phyloP scores from a whole-genome alignment of 495 filamentous ascomycete species.

The Penicillium taxi region DNA sequence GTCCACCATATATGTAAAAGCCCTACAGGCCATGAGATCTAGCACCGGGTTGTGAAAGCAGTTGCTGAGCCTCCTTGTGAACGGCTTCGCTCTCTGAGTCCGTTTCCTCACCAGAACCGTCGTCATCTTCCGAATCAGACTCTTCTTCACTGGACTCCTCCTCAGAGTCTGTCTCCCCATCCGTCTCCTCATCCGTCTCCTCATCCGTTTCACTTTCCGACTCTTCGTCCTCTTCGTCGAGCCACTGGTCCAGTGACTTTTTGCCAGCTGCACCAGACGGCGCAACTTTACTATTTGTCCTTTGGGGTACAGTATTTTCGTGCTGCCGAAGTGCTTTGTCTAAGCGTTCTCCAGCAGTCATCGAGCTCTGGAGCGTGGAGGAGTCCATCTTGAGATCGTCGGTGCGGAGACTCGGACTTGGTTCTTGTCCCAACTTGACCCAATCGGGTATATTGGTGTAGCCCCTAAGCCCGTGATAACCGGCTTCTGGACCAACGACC shows the following conservation, averaged over 20 bases:
- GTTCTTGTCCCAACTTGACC: conserved; percentile 74
- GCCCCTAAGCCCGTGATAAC: conserved; percentile 60
- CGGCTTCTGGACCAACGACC: conserved; percentile 67
- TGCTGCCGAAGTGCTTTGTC: conserved; percentile 47
- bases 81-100: conserved; percentile 28
- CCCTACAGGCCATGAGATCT: not conserved
- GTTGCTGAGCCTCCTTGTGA: conserved; percentile 18
- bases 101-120: conserved; percentile 35
- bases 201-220: conserved; percentile 41
- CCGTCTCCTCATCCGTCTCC: conserved; percentile 33
- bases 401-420: conserved; percentile 64
- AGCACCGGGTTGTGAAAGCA: conserved; percentile 7
- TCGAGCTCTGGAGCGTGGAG: conserved; percentile 16
- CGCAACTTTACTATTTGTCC: conserved; percentile 9
- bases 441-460: conserved; percentile 75
- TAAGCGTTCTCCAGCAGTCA: conserved; percentile 58
- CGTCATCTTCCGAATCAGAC: conserved; percentile 35
- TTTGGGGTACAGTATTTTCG: conserved; percentile 18
- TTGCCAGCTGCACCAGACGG: conserved; percentile 26
- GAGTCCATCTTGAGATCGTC: conserved; percentile 25
- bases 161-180: conserved; percentile 26
- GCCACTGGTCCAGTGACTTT: conserved; percentile 86
- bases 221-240: conserved; percentile 47
- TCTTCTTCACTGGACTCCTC: conserved; percentile 44
- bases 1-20: too few relatives aligned